A percentile compares a stretch with the other conserved stretches of the same genome.
Conservation (phyloP, 2,329 filamentous ascomycete genomes). For the Hypoxylon sp. region DNA sequence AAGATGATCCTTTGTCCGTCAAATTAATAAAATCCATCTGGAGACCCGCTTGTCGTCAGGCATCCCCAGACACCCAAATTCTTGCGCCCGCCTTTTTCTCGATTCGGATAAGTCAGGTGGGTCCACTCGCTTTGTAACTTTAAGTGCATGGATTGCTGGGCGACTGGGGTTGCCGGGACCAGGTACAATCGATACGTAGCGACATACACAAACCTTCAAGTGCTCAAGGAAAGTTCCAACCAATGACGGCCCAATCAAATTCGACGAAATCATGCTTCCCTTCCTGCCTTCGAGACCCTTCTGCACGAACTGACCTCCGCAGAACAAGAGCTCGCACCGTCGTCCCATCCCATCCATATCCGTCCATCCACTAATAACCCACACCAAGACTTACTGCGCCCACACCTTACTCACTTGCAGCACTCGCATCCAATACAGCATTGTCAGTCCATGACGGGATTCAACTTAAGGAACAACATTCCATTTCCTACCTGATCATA, state of each 20-base stretch:
- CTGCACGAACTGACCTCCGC: constrained; percentile 31
- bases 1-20: constrained; percentile 38
- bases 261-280: constrained; percentile 8
- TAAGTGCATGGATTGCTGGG: constrained; percentile 17
- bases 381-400: constrained; percentile 19
- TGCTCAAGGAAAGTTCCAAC: constrained; percentile 19
- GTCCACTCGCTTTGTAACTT: constrained; percentile 34
- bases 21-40: constrained; percentile 42
- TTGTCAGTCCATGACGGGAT: constrained; percentile 34
- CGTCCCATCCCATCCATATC: constrained; percentile 24
- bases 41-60: constrained; percentile 34
- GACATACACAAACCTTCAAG: background rate
- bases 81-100: constrained; percentile 27
- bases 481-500: constrained; percentile 43
- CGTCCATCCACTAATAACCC: constrained; percentile 19
- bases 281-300: constrained; percentile 34
- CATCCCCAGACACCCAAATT: constrained; percentile 42
- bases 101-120: constrained; percentile 32
- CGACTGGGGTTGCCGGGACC: constrained; percentile 6
- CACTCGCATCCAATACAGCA: constrained; percentile 4
- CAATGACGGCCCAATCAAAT: constrained; percentile 18
- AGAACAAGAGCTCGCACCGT: constrained; percentile 18
- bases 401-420: constrained; percentile 27
- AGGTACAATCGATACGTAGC: constrained; percentile 16
- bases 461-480: constrained; percentile 28